Evolutionary conservation across 2,329 filamentous ascomycete species (phyloP), one percentile per base, ranked within the genome.

Genomic region (Colletotrichum neosansevieriae): DNA sequence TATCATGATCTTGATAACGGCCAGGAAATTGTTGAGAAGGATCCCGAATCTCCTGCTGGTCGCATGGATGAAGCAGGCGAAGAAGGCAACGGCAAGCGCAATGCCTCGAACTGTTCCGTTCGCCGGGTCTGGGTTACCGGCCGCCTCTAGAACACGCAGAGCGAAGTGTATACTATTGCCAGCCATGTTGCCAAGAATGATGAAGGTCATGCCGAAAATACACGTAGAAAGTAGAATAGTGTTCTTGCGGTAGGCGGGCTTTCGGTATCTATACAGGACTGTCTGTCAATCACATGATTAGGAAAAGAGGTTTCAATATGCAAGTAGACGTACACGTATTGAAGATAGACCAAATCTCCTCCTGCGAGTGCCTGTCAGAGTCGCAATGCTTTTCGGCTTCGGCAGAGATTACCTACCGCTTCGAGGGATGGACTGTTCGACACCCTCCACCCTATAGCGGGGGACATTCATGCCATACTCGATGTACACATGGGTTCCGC

Each of bases 11-110:
- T 88, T 88, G 66, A 85, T 71, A 3, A 82, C 74, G 3, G 85
- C 85, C 36, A 88, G 76, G n/a, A 79, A 24, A 69, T 87, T 87
- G 73, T 85, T 86, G 24, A 87, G 72, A 21, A 78, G 73, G 49
- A 88, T 85, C 2, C 86, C 86, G 3, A 83, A 84, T 7, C 80
- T 76, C 9, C 80, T 76, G 29, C 86, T 77, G 49, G 83, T 86
- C 3, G 78, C 79, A 67, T 88, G 85, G 1, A 87, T 78, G 17
- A 85, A 76, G 63, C 84, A 84, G 3, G 82, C 80, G 11, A 81
- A 71, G 0, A 79, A 79, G 7, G 83, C 77, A 0, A 80, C 76
- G 4, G 74, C 79, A 29, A 87, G 77, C 0, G 86, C 85, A 44
- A 88, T 80, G 3, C 80, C 85, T 36, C 83, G 78, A 12, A 83